phyloP scores from a whole-genome alignment of 768 basidiomycete genomes.

The Lactarius trivialis region DNA sequence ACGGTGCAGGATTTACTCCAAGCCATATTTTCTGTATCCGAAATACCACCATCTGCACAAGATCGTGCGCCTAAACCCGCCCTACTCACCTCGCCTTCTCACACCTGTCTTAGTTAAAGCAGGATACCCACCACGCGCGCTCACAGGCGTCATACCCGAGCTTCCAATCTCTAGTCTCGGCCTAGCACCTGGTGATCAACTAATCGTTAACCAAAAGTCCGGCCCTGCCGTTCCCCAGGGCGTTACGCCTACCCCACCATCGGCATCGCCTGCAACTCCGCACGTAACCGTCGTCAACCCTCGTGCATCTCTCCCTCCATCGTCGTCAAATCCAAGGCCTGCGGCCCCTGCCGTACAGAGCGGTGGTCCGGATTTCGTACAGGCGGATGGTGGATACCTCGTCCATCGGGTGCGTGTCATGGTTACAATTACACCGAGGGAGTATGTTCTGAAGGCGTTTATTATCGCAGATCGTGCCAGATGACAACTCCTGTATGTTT shows the following conservation, averaged over 20 bases:
- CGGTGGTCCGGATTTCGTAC: conserved; percentile 50
- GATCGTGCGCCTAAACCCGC: conserved; percentile 47
- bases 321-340: conserved; percentile 19
- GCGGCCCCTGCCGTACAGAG: conserved; percentile 23
- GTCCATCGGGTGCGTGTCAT: conserved; percentile 57
- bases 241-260: conserved; percentile 8
- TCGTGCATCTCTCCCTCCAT: conserved; percentile 23
- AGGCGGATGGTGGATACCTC: conserved; percentile 56
- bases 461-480: conserved; percentile 73
- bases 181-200: conserved; percentile 72
- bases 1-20: conserved; percentile 74
- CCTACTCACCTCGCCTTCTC: not conserved
- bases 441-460: conserved; percentile 7
- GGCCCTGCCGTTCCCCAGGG: conserved; percentile 25
- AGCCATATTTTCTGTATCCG: conserved; percentile 55
- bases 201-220: conserved; percentile 59
- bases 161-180: conserved; percentile 73
- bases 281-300: conserved; percentile 24
- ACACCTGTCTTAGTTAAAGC: conserved; percentile 48
- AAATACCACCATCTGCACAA: conserved; percentile 72
- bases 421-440: not conserved
- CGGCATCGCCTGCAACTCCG: conserved; percentile 24
- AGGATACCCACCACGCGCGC: conserved; percentile 77
- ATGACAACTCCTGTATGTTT: conserved; percentile 96
- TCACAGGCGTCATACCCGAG: conserved; percentile 61